These are phyloP conservation scores for Ogataea nonfermentans DNA, from an alignment of 805 yeast genomes.

Conservation along the genomic window DNA sequence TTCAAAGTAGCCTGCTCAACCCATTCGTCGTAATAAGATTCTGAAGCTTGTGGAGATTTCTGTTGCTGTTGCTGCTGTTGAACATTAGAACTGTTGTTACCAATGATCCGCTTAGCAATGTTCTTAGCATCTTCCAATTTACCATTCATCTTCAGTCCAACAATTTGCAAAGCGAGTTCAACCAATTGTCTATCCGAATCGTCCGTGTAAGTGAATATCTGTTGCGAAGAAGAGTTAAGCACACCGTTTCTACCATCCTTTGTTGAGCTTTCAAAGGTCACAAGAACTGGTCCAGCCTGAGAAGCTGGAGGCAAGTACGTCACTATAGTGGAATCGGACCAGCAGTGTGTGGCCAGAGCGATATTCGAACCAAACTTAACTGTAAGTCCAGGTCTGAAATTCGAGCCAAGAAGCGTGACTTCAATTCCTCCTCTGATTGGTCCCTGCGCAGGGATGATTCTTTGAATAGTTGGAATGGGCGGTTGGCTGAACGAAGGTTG, in stretches of 20 bases:
- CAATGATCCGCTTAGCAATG: conserved; percentile 88
- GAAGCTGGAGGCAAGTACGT: conserved; percentile 91
- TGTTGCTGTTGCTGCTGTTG: conserved; percentile 19
- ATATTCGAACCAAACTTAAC: conserved; percentile 84
- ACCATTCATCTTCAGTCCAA: conserved; percentile 96
- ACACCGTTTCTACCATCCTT: conserved; percentile 15
- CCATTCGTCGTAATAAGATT: conserved; percentile 43
- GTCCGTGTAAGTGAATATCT: conserved; percentile 86
- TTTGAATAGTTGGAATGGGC: conserved; percentile 60
- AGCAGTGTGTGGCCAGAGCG: conserved; percentile 86
- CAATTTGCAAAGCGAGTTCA: conserved; percentile 93
- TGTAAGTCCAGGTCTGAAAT: conserved; percentile 76
- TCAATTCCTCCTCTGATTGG: conserved; percentile 96
- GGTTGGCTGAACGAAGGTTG: conserved; percentile 5
- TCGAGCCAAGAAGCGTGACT: conserved; percentile 83
- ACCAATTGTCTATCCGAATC: conserved; percentile 94
- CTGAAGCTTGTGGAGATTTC: conserved; percentile 10
- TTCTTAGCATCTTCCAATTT: conserved; percentile 91
- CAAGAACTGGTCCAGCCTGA: conserved; percentile 87
- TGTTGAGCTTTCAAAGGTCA: conserved; percentile 54
- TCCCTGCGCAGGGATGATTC: conserved; percentile 94
- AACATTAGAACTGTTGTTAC: conserved; percentile 45
- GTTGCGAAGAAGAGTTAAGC: conserved; percentile 37
- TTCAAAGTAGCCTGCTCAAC: conserved; percentile 51
- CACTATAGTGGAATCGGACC: conserved; percentile 93